A percentile compares a stretch with the other conserved stretches of the same genome.
Conservation (phyloP, 148 eudicot species). For the Persicaria tinctoria region DNA sequence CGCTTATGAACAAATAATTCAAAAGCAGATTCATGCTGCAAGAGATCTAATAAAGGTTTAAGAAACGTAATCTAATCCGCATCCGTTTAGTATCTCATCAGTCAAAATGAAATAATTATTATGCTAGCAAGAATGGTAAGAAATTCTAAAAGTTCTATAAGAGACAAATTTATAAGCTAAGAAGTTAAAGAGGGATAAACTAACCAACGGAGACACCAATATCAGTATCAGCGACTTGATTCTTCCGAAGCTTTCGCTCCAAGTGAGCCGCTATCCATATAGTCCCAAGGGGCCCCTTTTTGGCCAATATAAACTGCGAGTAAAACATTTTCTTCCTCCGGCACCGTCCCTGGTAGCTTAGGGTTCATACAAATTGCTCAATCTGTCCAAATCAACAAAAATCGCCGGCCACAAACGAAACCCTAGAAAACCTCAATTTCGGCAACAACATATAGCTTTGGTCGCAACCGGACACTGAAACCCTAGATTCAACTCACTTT, state of each 20-base stretch:
- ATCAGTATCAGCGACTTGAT: constrained; percentile 97
- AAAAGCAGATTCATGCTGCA: neutral
- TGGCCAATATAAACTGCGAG: constrained; percentile 90
- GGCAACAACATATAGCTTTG: neutral
- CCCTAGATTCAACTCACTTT: constrained; percentile 18
- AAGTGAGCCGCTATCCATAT: constrained; percentile 99
- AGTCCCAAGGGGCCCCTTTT: constrained; percentile 93
- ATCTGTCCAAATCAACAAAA: neutral
- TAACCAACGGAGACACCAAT: constrained; percentile 91
- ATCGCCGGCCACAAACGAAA: constrained; percentile 4
- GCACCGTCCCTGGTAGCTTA: constrained; percentile 16
- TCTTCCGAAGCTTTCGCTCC: constrained; percentile 91
- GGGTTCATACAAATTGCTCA: constrained; percentile 14
- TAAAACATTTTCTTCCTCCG: constrained; percentile 58
- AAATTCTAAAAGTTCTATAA: neutral
- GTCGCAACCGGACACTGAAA: constrained; percentile 8
- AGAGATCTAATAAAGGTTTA: neutral
- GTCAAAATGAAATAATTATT: neutral
- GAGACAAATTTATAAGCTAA: neutral
- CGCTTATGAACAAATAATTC: neutral
- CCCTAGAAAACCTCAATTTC: constrained; percentile 9
- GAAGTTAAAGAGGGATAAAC: constrained; percentile 12
- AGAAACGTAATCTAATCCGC: neutral
- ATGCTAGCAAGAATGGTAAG: neutral
- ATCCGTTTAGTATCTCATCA: neutral